Base-by-base conservation (phyloP, 345 rosid species). In the Luvunga scandens region DNA sequence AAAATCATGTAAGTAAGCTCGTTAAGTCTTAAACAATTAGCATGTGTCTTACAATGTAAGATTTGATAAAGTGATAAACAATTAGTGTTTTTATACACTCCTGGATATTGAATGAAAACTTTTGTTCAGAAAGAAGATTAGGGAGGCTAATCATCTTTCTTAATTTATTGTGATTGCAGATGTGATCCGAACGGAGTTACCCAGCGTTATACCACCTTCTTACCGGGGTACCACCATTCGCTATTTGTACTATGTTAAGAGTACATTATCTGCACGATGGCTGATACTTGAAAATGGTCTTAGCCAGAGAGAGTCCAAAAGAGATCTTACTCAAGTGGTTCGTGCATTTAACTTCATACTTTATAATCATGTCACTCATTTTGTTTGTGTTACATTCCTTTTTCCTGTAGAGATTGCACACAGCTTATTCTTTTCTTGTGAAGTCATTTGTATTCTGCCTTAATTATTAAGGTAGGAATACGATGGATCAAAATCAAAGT, bases 141-240 rank as follows among this genome's bases (percentile, higher is more conserved):
- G 18, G 1, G 50, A 57, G 53, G 31, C 24, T 59, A 5, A 60
- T 18, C 25, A 61, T 22, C 59, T 74, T 39, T 3, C 27, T 18
- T 22, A 4, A 5, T 39, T 63, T 25, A 69, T 63, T 45, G 25
- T 75, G 0, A 53, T 5, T 84, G 73, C 91, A 96, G 99, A 90
- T 81, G 81, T 89, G 72, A 89, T 94, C 71, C 89, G 97, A 67
- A 85, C 89, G 82, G 82, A 73, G 81, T 87, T 96, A 79, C 97
- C 99, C 34, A 81, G 78, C 71, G 75, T 89, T 70, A 80, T 96
- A 87, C 99, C 97, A 24, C 99, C 99, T 67, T 91, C 97, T 45
- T 96, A 89, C 79, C 90, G 82, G 79, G 99, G 99, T 78, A 82
- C 95, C 68, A 89, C 98, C 50, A 80, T 94, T 85, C 97, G 99